Base-by-base conservation (phyloP, 2,329 filamentous ascomycete genomes). In the Chaetomium olivaceum region DNA sequence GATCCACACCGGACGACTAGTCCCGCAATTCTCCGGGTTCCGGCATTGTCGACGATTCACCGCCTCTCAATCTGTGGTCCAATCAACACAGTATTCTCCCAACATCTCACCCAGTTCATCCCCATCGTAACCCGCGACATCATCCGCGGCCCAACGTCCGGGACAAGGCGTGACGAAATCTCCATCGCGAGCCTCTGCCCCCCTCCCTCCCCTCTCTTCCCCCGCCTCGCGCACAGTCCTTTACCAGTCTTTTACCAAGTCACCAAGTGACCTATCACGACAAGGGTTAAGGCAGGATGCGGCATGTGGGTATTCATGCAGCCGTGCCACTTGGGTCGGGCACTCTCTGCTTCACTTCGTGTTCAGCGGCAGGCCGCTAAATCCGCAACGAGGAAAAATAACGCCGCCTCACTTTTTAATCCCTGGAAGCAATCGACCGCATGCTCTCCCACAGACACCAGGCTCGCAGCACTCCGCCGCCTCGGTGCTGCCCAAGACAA, bases 381-480 rank as follows among this genome's bases (percentile, higher is more conserved):
- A 58, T 59, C 62, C 56, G 52, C 46, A 29, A 21, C 19, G 50
- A 46, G 54, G 50, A 58, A 58, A 50, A 50, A 31, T 21, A 43
- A 27, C 63, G 52, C 61, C 62, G 66, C 66, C 66, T 67, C 63
- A 61, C 56, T 67, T 62, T 61, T 29, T 59, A 16, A 56, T 63
- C 25, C 31, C 46, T 51, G 46, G 16, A 43, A 43, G 61, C 54
- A 57, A 33, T 25, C 43, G 52, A n/a, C 39, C 33, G 50, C 36
- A 21, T 31, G 29, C 43, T 11, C 51, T 46, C 63, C 25, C 27
- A 6, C 27, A 19, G 46, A 19, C 23, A 56, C 29, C 43, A 27
- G 43, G 14, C 21, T 51, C 27, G n/a, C 59, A 31, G 14, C 31
- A 21, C 25, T 60, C 23, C 16, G 12, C 59, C 9, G 33, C 27